phyloP scores from a whole-genome alignment of 1,284 basidiomycete species.

The Ceratobasidium sp. region DNA sequence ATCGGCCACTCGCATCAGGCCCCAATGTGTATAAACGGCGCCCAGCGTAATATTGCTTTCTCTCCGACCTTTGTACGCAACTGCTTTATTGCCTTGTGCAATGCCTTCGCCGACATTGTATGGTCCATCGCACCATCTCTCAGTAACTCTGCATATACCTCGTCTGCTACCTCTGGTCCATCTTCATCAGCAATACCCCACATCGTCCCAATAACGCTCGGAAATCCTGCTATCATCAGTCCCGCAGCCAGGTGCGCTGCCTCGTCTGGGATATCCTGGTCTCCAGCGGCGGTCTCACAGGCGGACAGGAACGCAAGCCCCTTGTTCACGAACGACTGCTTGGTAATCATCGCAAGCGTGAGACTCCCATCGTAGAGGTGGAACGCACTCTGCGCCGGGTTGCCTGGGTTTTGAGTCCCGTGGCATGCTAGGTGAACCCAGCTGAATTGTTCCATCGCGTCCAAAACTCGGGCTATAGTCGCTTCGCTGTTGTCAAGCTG shows the following conservation, averaged over 20 bases:
- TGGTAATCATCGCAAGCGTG: neutral
- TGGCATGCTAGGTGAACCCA: conserved; percentile 34
- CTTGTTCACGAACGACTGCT: neutral
- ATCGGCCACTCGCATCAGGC: neutral
- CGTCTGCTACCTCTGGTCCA: conserved; percentile 20
- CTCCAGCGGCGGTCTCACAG: conserved; percentile 20
- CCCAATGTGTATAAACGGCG: neutral
- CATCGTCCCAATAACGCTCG: conserved; percentile 27
- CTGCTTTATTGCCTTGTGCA: neutral
- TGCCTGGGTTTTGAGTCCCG: neutral
- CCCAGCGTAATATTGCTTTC: neutral
- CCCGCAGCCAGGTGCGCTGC: conserved; percentile 17
- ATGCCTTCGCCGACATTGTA: neutral
- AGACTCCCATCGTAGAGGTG: conserved; percentile 4
- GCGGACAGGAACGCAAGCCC: conserved; percentile 30
- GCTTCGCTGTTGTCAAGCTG: neutral
- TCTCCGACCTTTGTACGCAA: neutral
- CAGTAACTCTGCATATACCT: conserved; percentile 2
- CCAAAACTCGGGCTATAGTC: neutral
- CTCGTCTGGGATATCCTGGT: conserved; percentile 9
- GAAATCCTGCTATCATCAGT: conserved; percentile 17
- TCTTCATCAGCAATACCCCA: conserved; percentile 19
- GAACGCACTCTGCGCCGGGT: conserved; percentile 1
- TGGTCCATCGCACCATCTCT: neutral
- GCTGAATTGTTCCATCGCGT: neutral